Evolutionary conservation across 345 rosid genomes (phyloP), one percentile per base, ranked within the genome.

Genomic region (Arabidopsis arenosa): DNA sequence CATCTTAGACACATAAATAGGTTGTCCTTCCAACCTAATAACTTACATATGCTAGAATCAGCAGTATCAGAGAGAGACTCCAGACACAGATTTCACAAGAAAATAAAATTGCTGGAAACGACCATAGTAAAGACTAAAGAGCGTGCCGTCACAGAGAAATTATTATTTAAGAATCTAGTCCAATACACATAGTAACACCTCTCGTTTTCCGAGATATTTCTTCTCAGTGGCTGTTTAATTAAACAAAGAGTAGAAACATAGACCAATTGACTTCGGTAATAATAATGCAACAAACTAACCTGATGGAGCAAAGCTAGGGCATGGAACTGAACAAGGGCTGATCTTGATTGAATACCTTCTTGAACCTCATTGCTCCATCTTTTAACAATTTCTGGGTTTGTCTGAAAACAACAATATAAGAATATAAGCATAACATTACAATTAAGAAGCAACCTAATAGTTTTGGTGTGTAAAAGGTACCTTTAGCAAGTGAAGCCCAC

Each of bases 331-430:
- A 92, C 97, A 80, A 95, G 93, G 76, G 97, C 97, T 70, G 96
- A 91, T 82, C 96, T 90, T 43, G 99, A 94, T 32, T 92, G 97
- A 78, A 94, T 88, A 85, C 97, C 99, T 87, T 94, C 99, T 81
- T 92, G 97, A 75, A 95, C 96, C 84, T 95, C 99, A 71, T 95
- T 95, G 73, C 99, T 95, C 97, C 99, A 92, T 75, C 99, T 86
- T 81, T 92, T 95, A 59, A 95, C 99, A 74, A 93, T 90, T 82
- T 91, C 94, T 1, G 97, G 97, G 80, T 83, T 91, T 57, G 92
- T 83, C 97, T 91, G 83, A 55, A 53, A 81, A 74, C 63, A 73
- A 52, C 41, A 49, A 28, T 43, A 35, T 28, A 43, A 67, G 70
- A 51, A 37, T 44, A 21, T 15, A 37, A 35, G 54, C 32, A 62